Evolutionary conservation across 495 filamentous ascomycete species (phyloP).

Genomic region (Hyphodiscus hymeniophilus): DNA sequence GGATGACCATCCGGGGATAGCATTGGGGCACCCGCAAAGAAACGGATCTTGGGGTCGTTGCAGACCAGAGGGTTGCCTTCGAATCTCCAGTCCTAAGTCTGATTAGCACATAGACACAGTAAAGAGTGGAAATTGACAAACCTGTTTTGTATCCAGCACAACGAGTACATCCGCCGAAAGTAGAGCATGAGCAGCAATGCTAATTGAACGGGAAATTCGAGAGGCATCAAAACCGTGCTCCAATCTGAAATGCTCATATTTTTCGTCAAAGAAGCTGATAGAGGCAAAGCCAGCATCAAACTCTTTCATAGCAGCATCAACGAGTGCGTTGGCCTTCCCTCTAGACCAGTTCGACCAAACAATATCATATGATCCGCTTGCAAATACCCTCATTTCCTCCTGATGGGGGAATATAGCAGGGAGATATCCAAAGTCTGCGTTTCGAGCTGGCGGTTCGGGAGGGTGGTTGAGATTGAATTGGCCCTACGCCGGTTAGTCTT

Average conservation of each 20-base stretch:
- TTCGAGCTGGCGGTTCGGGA: constrained; percentile 26
- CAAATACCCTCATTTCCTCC: constrained; percentile 25
- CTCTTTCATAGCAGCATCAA: constrained; percentile 22
- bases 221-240: constrained; percentile 24
- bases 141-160: constrained; percentile 29
- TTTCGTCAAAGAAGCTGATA: constrained; percentile 29
- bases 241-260: constrained; percentile 27
- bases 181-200: constrained; percentile 32
- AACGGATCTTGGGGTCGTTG: constrained; percentile 26
- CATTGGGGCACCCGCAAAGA: constrained; percentile 35
- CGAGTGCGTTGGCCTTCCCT: constrained; percentile 18
- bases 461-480: constrained; percentile 31
- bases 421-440: constrained; percentile 24
- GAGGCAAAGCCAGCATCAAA: constrained; percentile 26
- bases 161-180: constrained; percentile 28
- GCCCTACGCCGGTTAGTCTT: constrained; percentile 21
- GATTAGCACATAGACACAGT: neutral
- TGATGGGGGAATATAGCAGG: constrained; percentile 24
- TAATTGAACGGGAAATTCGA: constrained; percentile 22
- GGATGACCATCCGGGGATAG: constrained; percentile 25
- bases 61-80: constrained; percentile 26
- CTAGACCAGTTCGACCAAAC: constrained; percentile 20
- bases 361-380: constrained; percentile 5
- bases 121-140: constrained; percentile 10
- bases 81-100: constrained; percentile 34